Conservation (phyloP, 805 yeast species). For the Yarrowia sp. region DNA sequence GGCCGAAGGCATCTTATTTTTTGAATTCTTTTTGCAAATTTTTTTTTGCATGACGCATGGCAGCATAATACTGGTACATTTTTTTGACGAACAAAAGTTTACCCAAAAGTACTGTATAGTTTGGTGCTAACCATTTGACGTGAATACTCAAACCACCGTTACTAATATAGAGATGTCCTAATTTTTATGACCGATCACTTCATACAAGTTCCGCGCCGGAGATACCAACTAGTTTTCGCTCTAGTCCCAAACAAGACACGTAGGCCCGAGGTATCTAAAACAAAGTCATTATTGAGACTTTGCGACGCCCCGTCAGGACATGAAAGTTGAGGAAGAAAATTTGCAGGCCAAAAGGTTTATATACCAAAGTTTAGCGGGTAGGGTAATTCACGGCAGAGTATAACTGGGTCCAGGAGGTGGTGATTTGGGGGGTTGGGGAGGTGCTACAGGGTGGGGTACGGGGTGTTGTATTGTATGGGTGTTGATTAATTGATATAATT, state of each 20-base stretch:
- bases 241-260: conserved; percentile 18
- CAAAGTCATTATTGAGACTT: conserved; percentile 1
- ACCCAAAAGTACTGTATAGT: background rate
- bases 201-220: conserved; percentile 17
- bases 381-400: background rate
- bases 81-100: background rate
- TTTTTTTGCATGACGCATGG: background rate
- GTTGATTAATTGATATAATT: too few species aligned
- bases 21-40: background rate
- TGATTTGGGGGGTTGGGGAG: too few species aligned
- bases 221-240: conserved; percentile 10
- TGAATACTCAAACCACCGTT: background rate
- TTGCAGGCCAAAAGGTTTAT: background rate
- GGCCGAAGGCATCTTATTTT: conserved; percentile 2
- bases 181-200: conserved; percentile 22
- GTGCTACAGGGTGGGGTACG: too few species aligned
- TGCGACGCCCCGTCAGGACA: conserved; percentile 25
- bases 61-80: too few species aligned
- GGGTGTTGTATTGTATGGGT: too few species aligned
- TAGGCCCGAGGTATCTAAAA: conserved; percentile 15
- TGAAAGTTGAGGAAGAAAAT: conserved; percentile 15
- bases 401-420: too few species aligned
- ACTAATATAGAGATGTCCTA: background rate
- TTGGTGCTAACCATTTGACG: background rate
- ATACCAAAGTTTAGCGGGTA: background rate